Evolutionary conservation across 345 rosid genomes (phyloP).

Genomic region (Kernera saxatilis): DNA sequence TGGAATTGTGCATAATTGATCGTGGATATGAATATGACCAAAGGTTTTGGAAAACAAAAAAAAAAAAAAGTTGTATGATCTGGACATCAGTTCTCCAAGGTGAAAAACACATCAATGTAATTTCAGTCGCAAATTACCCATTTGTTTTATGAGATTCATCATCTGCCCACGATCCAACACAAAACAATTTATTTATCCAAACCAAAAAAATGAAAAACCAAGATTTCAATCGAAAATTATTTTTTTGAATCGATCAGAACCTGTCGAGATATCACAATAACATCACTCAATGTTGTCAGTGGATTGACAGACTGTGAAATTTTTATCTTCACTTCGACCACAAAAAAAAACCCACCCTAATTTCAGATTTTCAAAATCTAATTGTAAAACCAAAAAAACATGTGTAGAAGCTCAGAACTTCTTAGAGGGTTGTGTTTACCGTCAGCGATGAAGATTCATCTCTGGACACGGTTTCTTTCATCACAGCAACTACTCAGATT

Average conservation of each 20-base stretch:
- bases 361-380: neutral
- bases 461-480: slow-evolving; percentile 7
- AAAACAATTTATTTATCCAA: neutral
- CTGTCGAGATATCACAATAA: slow-evolving; percentile 27
- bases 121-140: slow-evolving; percentile 26
- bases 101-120: slow-evolving; percentile 25
- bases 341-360: neutral
- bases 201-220: neutral
- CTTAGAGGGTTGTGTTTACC: slow-evolving; percentile 25
- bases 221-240: neutral
- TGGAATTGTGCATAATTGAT: too few species aligned
- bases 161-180: neutral
- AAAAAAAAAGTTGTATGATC: neutral
- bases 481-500: neutral
- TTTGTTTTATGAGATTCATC: slow-evolving; percentile 19
- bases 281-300: slow-evolving; percentile 24
- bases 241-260: slow-evolving; percentile 16
- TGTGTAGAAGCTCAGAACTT: slow-evolving; percentile 16
- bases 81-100: slow-evolving; percentile 34
- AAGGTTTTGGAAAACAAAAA: too few species aligned
- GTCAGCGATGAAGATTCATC: slow-evolving; percentile 10
- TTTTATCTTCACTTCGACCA: slow-evolving; percentile 18
- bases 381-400: neutral
- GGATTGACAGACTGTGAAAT: slow-evolving; percentile 23
- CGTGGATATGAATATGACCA: too few species aligned